Conservation (phyloP, 2,329 filamentous ascomycete genomes). For the Aspergillus glaucus region DNA sequence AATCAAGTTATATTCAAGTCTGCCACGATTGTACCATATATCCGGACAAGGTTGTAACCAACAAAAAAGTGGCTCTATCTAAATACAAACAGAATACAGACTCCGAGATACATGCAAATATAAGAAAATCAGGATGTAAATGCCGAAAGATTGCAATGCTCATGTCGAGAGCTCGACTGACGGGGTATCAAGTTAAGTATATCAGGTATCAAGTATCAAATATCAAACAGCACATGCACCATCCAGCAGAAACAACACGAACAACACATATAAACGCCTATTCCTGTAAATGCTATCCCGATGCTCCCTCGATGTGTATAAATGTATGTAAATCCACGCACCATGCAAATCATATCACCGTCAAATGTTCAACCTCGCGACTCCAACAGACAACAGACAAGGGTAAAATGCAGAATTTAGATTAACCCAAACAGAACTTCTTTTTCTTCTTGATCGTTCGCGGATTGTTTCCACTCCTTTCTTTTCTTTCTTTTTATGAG, state of each 20-base stretch:
- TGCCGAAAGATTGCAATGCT: neutral
- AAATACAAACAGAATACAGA: neutral
- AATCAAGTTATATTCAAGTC: neutral
- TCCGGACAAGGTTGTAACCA: neutral
- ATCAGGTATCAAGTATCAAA: conserved; percentile 11
- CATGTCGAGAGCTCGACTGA: conserved; percentile 2
- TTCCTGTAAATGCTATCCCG: neutral
- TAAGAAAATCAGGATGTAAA: neutral
- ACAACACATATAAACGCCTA: neutral
- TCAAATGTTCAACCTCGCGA: neutral
- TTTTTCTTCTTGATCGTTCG: neutral
- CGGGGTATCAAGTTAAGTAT: conserved; percentile 1
- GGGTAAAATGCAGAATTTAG: neutral
- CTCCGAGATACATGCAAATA: neutral
- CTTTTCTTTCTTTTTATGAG: neutral
- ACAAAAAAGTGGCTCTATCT: neutral
- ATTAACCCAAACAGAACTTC: neutral
- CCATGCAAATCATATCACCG: neutral
- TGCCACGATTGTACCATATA: neutral
- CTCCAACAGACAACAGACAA: neutral
- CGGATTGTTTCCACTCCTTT: neutral
- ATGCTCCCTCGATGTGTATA: neutral
- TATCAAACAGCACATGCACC: conserved; percentile 2
- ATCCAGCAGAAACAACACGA: conserved; percentile 7
- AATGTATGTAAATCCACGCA: neutral